phyloP scores from a whole-genome alignment of 345 rosid species.

The Euphorbia peplus region DNA sequence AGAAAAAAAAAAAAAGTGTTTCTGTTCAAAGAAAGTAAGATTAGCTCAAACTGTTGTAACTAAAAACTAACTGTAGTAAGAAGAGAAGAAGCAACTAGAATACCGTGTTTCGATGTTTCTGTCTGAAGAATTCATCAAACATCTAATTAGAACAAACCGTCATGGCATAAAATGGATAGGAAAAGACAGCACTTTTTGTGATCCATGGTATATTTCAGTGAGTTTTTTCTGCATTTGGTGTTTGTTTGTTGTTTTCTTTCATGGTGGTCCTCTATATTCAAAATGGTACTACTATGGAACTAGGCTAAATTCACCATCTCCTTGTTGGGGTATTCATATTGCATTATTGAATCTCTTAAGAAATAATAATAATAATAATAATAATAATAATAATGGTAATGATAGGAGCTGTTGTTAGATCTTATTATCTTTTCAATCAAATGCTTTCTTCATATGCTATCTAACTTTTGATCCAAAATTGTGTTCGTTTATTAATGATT shows the following conservation, averaged over 20 bases:
- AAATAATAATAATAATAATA: too few species aligned
- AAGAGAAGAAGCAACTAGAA: neutral
- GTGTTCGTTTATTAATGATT: too few species aligned
- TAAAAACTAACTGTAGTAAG: neutral
- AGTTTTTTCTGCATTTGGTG: neutral
- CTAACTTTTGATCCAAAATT: too few species aligned
- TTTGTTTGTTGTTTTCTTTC: neutral
- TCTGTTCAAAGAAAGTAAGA: neutral
- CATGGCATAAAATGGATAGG: neutral
- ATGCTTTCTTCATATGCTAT: too few species aligned
- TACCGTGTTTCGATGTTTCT: neutral
- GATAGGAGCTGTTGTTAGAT: too few species aligned
- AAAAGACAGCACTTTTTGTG: neutral
- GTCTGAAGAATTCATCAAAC: neutral
- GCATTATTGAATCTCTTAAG: too few species aligned
- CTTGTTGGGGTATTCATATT: neutral
- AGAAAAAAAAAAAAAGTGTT: neutral
- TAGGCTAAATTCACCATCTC: neutral
- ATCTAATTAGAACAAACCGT: neutral
- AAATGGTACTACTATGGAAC: neutral
- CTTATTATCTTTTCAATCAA: too few species aligned
- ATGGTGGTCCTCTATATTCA: neutral
- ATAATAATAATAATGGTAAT: too few species aligned
- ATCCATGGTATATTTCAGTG: neutral
- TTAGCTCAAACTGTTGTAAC: neutral